Evolutionary conservation across 441 rosid species (phyloP).

Genomic region (Gossypium laxum): DNA sequence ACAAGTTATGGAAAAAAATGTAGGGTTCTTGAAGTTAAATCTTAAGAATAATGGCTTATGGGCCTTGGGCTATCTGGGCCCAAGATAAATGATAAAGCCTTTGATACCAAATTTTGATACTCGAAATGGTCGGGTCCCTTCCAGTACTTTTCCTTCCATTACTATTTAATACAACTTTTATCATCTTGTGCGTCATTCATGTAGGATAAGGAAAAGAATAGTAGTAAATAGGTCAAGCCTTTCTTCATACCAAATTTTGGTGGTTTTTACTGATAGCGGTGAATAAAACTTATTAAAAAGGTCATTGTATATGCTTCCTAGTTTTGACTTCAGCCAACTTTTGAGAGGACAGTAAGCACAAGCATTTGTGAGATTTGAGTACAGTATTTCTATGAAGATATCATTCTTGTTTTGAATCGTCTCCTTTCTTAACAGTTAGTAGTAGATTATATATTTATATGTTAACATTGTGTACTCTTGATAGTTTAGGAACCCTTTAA

Average conservation of each 20-base stretch:
- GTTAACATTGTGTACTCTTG: background rate
- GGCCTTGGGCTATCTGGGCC: background rate
- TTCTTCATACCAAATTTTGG: background rate
- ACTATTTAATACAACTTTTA: background rate
- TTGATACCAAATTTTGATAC: background rate
- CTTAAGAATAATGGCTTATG: background rate
- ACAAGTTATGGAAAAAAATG: background rate
- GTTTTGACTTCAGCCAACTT: background rate
- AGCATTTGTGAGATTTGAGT: slow-evolving; percentile 3
- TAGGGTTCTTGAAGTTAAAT: background rate
- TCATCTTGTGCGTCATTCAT: background rate
- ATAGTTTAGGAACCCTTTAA: background rate
- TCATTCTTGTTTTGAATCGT: background rate
- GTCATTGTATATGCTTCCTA: background rate
- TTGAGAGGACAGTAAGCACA: background rate
- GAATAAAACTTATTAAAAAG: background rate
- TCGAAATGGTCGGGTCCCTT: background rate
- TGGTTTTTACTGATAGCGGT: slow-evolving; percentile 1
- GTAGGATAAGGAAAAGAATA: background rate
- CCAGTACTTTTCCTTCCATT: background rate
- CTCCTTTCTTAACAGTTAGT: background rate
- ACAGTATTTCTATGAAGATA: background rate
- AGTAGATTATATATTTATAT: background rate
- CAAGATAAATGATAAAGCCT: background rate
- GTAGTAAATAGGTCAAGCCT: background rate